Percentiles rank a stretch among this genome's conserved stretches.
These are phyloP conservation scores for Trichophyton rubrum DNA, from an alignment of 2,329 filamentous ascomycete species.

Conservation along the genomic window DNA sequence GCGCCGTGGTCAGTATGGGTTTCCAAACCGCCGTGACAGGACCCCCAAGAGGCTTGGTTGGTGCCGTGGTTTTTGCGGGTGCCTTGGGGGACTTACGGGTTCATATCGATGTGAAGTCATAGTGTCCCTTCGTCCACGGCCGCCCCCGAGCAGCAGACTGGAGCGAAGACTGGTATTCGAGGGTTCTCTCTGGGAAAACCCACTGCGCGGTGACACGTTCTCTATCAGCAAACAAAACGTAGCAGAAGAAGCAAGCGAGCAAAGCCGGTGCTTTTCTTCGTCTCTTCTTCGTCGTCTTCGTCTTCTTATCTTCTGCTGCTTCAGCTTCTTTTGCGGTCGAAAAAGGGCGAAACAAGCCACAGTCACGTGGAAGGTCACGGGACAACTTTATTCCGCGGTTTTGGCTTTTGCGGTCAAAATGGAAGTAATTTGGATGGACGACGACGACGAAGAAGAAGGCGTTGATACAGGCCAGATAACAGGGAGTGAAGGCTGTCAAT, in stretches of 20 bases:
- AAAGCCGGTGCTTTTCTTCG: background rate
- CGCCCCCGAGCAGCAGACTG: background rate
- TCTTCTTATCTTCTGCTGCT: background rate
- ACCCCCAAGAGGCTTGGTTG: background rate
- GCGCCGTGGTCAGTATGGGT: conserved; percentile 4
- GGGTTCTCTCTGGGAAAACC: background rate
- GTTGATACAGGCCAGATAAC: background rate
- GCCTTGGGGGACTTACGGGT: conserved; percentile 26
- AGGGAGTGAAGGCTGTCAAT: background rate
- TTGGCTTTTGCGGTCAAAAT: background rate
- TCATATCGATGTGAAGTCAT: conserved; percentile 41
- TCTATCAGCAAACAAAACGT: background rate
- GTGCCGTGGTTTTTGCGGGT: background rate
- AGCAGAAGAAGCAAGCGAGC: background rate
- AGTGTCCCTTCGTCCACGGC: background rate
- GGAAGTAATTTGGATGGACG: no score
- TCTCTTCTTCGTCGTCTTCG: background rate
- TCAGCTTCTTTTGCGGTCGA: background rate
- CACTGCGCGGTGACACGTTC: background rate
- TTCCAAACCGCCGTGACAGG: background rate
- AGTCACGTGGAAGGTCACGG: background rate
- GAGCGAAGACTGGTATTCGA: background rate
- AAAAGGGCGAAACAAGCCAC: background rate
- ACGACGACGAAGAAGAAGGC: no score
- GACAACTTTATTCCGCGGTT: background rate